A percentile compares a stretch with the other conserved stretches of the same genome.
Conservation (phyloP, 106 monocot genomes). For the Apostasia shenzhenica region DNA sequence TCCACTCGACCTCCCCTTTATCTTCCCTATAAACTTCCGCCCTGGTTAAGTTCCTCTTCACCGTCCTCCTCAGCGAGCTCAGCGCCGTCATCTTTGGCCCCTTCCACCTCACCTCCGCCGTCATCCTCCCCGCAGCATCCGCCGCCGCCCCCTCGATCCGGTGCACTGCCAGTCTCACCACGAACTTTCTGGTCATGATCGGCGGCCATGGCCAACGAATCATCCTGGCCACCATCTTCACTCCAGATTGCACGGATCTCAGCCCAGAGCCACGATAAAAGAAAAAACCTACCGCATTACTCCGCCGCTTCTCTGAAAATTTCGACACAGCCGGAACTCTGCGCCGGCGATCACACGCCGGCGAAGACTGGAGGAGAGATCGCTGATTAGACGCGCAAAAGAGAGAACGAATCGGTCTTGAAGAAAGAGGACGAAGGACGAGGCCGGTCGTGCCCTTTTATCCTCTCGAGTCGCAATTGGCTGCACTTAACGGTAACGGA, state of each 20-base stretch:
- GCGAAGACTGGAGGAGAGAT: too few relatives aligned
- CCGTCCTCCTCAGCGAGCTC: conserved; percentile 26
- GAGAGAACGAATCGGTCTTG: too few relatives aligned
- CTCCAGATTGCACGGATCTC: neutral
- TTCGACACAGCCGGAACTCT: too few relatives aligned
- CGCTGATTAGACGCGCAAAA: too few relatives aligned
- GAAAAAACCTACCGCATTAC: too few relatives aligned
- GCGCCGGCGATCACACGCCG: too few relatives aligned
- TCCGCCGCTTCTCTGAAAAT: too few relatives aligned
- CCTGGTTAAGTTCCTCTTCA: conserved; percentile 47
- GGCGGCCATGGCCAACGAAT: conserved; percentile 14
- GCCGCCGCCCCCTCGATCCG: conserved; percentile 6
- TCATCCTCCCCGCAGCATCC: neutral
- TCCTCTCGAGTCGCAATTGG: too few relatives aligned
- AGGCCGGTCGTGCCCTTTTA: too few relatives aligned
- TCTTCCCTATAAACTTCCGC: conserved; percentile 23
- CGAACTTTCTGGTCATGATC: conserved; percentile 6
- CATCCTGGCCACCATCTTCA: conserved; percentile 8
- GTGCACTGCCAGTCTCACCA: neutral
- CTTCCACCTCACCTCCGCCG: conserved; percentile 49
- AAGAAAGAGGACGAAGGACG: too few relatives aligned
- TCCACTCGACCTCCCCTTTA: conserved; percentile 26
- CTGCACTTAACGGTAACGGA: too few relatives aligned
- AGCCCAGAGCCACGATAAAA: neutral
- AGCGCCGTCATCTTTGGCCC: conserved; percentile 35